These are phyloP conservation scores for Cryphonectria parasitica DNA, from an alignment of 2,329 filamentous ascomycete species.

Conservation along the genomic window DNA sequence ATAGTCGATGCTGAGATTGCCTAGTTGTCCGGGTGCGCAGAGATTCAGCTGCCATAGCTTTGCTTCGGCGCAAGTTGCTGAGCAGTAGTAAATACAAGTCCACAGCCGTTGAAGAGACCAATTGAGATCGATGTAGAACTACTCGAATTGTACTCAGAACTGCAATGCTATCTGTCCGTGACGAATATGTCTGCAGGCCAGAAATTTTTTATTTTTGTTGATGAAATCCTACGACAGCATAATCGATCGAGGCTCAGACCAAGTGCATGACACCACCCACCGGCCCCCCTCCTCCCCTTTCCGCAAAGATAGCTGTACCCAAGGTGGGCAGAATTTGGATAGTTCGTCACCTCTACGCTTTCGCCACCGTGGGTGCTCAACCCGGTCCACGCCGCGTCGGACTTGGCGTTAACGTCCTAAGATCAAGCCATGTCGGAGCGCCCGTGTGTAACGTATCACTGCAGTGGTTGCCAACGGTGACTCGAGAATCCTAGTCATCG, in stretches of 20 bases:
- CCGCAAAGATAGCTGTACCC: not conserved
- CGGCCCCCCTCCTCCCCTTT: too few relatives aligned
- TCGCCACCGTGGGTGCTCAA: not conserved
- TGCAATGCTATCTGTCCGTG: not conserved
- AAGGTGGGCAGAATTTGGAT: not conserved
- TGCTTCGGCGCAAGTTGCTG: not conserved
- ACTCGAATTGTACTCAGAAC: not conserved
- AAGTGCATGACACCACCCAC: not conserved
- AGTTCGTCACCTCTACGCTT: not conserved
- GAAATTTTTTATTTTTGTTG: not conserved
- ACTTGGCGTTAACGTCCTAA: not conserved
- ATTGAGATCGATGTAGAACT: not conserved
- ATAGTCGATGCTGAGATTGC: not conserved
- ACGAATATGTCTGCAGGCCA: not conserved
- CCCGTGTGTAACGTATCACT: not conserved
- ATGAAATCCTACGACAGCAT: not conserved
- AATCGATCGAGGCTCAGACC: not conserved
- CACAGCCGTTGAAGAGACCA: not conserved
- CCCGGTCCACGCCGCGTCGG: not conserved
- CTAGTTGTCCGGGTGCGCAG: too few relatives aligned
- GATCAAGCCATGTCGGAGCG: not conserved
- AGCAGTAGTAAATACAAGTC: too few relatives aligned
- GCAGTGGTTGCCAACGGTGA: not conserved
- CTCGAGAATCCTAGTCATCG: not conserved
- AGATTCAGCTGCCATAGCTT: not conserved